Conservation (phyloP, 2,329 filamentous ascomycete species). For the Byssothecium circinans region DNA sequence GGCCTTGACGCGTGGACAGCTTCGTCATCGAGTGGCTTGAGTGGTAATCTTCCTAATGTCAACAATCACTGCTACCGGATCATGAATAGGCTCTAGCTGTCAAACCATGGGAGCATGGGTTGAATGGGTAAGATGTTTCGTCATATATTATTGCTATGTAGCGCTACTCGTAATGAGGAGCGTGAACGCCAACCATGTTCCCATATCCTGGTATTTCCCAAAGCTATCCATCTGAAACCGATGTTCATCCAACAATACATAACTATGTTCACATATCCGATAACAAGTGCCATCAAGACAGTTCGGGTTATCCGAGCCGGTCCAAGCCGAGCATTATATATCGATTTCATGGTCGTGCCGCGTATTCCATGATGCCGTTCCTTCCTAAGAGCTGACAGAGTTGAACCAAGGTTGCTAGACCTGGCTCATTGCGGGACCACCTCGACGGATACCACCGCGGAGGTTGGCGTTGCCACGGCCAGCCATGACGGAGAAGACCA, state of each 20-base stretch:
- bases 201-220: constrained; percentile 4
- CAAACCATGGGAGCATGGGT: too few species aligned
- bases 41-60: too few species aligned
- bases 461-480: constrained; percentile 52
- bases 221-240: neutral
- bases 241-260: neutral
- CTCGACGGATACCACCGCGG: constrained; percentile 52
- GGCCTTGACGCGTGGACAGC: too few species aligned
- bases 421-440: constrained; percentile 56
- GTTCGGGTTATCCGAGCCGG: neutral
- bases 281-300: neutral
- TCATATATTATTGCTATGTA: constrained; percentile 3
- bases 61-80: too few species aligned
- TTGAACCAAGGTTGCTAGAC: constrained; percentile 48
- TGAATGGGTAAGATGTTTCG: neutral
- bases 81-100: too few species aligned
- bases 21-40: too few species aligned
- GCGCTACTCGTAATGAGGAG: neutral
- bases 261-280: neutral
- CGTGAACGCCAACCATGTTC: constrained; percentile 1
- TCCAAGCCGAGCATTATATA: neutral
- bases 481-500: constrained; percentile 58
- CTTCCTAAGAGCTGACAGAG: constrained; percentile 19
- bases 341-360: constrained; percentile 5
- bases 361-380: constrained; percentile 28